These are phyloP conservation scores for Macrophomina tecta DNA, from an alignment of 2,329 filamentous ascomycete genomes.

Conservation along the genomic window DNA sequence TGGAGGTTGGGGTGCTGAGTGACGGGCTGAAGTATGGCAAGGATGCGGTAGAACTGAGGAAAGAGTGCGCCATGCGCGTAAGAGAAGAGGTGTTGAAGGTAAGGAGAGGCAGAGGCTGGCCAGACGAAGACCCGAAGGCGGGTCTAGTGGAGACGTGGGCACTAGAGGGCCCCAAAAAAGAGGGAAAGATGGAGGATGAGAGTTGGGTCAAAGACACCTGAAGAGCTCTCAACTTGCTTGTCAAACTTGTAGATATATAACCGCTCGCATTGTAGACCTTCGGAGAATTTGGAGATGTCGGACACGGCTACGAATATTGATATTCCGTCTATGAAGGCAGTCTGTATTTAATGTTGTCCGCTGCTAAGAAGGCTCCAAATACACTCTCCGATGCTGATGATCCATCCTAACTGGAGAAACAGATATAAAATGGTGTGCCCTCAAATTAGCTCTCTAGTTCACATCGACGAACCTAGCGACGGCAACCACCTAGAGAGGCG, in stretches of 20 bases:
- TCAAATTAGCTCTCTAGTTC: slow-evolving; percentile 30
- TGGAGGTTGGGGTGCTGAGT: slow-evolving; percentile 64
- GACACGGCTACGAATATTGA: too few relatives aligned
- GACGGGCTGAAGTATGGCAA: slow-evolving; percentile 68
- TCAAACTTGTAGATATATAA: slow-evolving; percentile 5
- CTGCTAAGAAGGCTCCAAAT: too few relatives aligned
- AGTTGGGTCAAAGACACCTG: slow-evolving; percentile 65
- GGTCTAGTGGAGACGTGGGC: slow-evolving; percentile 83
- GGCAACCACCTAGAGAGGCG: neutral
- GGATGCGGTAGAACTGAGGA: slow-evolving; percentile 79
- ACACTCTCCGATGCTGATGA: too few relatives aligned
- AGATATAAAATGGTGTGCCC: neutral
- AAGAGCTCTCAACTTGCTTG: neutral
- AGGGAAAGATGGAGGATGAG: slow-evolving; percentile 66
- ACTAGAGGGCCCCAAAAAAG: slow-evolving; percentile 58
- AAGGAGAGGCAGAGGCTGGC: slow-evolving; percentile 71
- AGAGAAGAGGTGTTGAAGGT: slow-evolving; percentile 82
- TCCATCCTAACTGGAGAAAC: neutral
- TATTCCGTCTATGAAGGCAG: too few relatives aligned
- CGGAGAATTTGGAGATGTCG: neutral
- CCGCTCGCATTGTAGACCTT: neutral
- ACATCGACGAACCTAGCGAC: slow-evolving; percentile 23
- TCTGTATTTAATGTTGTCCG: too few relatives aligned
- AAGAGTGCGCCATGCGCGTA: slow-evolving; percentile 80
- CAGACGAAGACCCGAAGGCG: slow-evolving; percentile 76